Evolutionary conservation across 2,329 filamentous ascomycete species (phyloP), one percentile per base, ranked within the genome.

Genomic region (Curvularia verruculosa): DNA sequence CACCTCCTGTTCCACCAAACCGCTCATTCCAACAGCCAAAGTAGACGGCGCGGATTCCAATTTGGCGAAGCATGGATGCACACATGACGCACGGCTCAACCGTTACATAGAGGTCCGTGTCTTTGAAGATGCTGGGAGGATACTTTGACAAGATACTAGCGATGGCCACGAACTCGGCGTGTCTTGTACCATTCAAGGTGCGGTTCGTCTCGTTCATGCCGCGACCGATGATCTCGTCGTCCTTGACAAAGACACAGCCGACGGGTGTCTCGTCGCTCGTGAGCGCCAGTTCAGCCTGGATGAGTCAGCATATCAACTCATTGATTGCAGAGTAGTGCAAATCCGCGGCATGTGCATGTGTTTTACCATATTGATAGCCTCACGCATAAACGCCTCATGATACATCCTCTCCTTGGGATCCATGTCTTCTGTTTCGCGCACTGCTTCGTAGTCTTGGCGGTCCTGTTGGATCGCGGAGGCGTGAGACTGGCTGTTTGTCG

Each of bases 31-130:
- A 87, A 58, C 93, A 96, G 4, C 95, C 96, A 76, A 95, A 99
- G 77, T 94, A 98, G 29, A 99, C 95, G 65, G 89, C 89, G 60
- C 89, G 86, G 76, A 99, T 92, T 13, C 87, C 86, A 63, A 96
- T 89, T 77, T 99, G 96, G 49, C 92, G 87, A 49, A 99, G 84
- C 51, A 96, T 87, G 6, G 92, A 96, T 12, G 95, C 95, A 74
- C 95, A 99, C 95, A 99, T 99, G 79, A 99, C 92, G 76, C 95
- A 99, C 4, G 95, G 95, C 78, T 99, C 96, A 52, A 99, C 94
- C 0, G 95, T 99, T 47, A 99, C 95, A 77, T 99, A 99, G 49
- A 99, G 85, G 70, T 89, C 87, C 9, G 87, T 89, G 63, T 93
- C 85, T 37, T 81, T 82, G 65, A 98, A 82, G 61, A 94, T 85